Conservation (phyloP, 441 rosid genomes). For the Viola pubescens region DNA sequence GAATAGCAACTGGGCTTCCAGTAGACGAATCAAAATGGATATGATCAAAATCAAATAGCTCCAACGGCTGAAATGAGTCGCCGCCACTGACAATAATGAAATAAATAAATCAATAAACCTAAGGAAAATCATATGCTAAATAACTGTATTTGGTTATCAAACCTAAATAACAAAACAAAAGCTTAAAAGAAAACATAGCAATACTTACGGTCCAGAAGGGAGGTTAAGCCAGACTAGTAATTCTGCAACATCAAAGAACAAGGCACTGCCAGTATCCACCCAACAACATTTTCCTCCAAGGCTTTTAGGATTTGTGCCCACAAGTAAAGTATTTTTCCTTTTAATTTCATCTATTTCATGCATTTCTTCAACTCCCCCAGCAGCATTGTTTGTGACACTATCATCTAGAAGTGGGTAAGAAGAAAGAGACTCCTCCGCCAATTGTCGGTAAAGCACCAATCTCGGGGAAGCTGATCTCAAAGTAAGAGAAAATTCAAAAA, state of each 20-base stretch:
- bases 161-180: constrained; percentile 7
- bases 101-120: constrained; percentile 5
- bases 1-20: constrained; percentile 62
- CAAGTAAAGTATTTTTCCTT: constrained; percentile 43
- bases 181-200: constrained; percentile 11
- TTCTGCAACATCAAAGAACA: constrained; percentile 71
- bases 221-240: constrained; percentile 53
- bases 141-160: constrained; percentile 3
- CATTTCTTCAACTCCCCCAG: constrained; percentile 19
- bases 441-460: constrained; percentile 82
- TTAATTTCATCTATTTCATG: constrained; percentile 25
- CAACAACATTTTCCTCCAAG: constrained; percentile 85
- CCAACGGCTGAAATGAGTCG: constrained; percentile 72
- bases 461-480: constrained; percentile 90
- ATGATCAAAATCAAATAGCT: constrained; percentile 89
- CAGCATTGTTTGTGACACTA: constrained; percentile 25
- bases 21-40: constrained; percentile 58
- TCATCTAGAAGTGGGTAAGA: constrained; percentile 80
- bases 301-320: constrained; percentile 45
- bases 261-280: constrained; percentile 80
- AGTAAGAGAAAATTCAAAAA: constrained; percentile 78
- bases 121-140: constrained; percentile 12
- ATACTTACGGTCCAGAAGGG: constrained; percentile 45
- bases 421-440: constrained; percentile 94
- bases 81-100: constrained; percentile 42